phyloP scores from a whole-genome alignment of 768 basidiomycete species.

The Trametes gibbosa region DNA sequence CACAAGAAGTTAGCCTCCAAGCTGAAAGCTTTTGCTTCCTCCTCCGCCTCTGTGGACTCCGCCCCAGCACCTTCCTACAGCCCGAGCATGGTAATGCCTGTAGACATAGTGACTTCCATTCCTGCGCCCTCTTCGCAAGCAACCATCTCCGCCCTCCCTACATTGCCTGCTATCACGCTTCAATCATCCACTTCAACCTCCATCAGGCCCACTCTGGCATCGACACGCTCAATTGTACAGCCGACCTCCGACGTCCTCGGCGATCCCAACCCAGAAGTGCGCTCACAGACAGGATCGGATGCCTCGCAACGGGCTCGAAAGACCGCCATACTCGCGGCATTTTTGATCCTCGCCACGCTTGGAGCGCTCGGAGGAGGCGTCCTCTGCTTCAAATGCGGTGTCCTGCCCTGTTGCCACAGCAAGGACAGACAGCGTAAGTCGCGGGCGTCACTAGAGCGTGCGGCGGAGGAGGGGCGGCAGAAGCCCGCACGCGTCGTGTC shows the following conservation, averaged over 20 bases:
- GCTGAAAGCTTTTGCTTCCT: background rate
- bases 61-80: background rate
- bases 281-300: background rate
- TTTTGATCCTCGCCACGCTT: conserved; percentile 18
- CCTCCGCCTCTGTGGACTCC: background rate
- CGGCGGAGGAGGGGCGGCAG: conserved; percentile 7
- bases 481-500: background rate
- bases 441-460: background rate
- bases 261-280: conserved; percentile 11
- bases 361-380: conserved; percentile 10
- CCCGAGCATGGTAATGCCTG: background rate
- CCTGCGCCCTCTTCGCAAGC: background rate
- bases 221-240: background rate
- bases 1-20: conserved; percentile 7
- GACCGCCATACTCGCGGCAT: conserved; percentile 15
- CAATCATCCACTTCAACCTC: background rate
- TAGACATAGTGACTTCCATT: background rate
- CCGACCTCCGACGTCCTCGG: conserved; percentile 6
- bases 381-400: conserved; percentile 19
- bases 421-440: background rate
- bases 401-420: conserved; percentile 12
- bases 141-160: background rate
- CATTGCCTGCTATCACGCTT: background rate
- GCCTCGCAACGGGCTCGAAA: conserved; percentile 7
- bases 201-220: background rate